phyloP scores from a whole-genome alignment of 768 basidiomycete species.

The Suillus weaverae region DNA sequence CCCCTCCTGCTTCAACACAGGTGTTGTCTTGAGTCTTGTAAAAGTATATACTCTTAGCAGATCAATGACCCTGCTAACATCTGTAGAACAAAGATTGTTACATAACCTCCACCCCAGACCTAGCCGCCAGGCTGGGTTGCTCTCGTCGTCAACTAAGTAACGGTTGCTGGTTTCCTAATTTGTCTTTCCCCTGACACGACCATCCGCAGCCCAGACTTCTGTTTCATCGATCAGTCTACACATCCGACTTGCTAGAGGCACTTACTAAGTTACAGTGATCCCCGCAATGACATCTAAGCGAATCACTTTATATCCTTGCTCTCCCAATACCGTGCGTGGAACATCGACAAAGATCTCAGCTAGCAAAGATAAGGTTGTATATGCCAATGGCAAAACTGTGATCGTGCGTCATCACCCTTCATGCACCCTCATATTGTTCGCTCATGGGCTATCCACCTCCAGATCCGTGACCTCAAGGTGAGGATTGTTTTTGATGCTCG shows the following conservation, averaged over 20 bases:
- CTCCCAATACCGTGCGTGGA: conserved; percentile 68
- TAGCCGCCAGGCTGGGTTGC: neutral
- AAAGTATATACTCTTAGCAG: neutral
- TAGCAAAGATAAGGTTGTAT: conserved; percentile 79
- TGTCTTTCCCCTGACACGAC: conserved; percentile 17
- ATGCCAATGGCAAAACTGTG: conserved; percentile 81
- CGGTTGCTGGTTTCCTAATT: neutral
- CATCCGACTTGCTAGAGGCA: conserved; percentile 3
- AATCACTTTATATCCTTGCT: conserved; percentile 60
- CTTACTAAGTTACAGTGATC: neutral
- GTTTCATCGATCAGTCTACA: neutral
- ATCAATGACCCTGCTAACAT: neutral
- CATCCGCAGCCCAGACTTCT: conserved; percentile 2
- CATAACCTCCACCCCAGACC: neutral
- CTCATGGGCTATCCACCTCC: neutral
- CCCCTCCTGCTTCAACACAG: too few relatives aligned
- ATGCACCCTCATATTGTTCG: conserved; percentile 4
- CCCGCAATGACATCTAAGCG: conserved; percentile 50
- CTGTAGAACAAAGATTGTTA: neutral
- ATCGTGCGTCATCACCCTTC: conserved; percentile 58
- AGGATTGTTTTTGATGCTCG: conserved; percentile 17
- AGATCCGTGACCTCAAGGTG: conserved; percentile 87
- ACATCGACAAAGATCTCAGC: conserved; percentile 70
- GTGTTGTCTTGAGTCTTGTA: neutral
- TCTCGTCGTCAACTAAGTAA: neutral